Evolutionary conservation across 129 eudicot genomes (phyloP).

Genomic region (Erigeron canadensis): DNA sequence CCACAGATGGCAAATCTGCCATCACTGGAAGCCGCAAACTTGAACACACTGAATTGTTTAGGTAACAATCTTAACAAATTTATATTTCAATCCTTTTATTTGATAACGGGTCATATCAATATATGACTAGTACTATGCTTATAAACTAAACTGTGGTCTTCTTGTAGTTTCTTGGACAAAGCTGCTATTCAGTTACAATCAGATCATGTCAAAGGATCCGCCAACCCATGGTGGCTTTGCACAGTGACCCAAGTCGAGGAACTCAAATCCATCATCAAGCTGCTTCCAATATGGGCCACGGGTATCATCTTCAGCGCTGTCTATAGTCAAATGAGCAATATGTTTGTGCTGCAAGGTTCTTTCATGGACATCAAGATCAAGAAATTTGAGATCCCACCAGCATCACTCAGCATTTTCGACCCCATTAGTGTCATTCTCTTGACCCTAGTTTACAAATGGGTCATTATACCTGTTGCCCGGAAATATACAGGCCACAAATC

Average conservation of each 20-base stretch:
- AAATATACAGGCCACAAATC: constrained; percentile 53
- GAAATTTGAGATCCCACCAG: constrained; percentile 56
- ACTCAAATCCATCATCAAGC: constrained; percentile 44
- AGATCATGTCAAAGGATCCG: background rate
- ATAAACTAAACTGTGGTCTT: too few species aligned
- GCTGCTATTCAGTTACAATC: background rate
- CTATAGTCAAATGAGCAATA: constrained; percentile 69
- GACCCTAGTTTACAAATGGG: constrained; percentile 62
- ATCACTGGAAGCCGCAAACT: constrained; percentile 76
- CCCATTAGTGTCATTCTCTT: constrained; percentile 64
- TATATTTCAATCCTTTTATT: too few species aligned
- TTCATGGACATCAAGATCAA: constrained; percentile 47
- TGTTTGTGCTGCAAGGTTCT: constrained; percentile 57
- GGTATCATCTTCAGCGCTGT: constrained; percentile 63
- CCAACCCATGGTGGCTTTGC: background rate
- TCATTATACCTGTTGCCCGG: constrained; percentile 50
- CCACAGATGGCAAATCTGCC: constrained; percentile 43
- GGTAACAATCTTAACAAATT: constrained; percentile 31
- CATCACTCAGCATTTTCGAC: constrained; percentile 61
- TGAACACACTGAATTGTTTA: constrained; percentile 55
- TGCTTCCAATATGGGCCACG: constrained; percentile 73
- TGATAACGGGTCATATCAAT: too few species aligned
- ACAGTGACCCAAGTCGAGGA: background rate
- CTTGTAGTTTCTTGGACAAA: background rate
- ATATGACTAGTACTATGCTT: too few species aligned